These are phyloP conservation scores for Sarcodon aspratus DNA, from an alignment of 768 basidiomycete genomes.

Conservation along the genomic window DNA sequence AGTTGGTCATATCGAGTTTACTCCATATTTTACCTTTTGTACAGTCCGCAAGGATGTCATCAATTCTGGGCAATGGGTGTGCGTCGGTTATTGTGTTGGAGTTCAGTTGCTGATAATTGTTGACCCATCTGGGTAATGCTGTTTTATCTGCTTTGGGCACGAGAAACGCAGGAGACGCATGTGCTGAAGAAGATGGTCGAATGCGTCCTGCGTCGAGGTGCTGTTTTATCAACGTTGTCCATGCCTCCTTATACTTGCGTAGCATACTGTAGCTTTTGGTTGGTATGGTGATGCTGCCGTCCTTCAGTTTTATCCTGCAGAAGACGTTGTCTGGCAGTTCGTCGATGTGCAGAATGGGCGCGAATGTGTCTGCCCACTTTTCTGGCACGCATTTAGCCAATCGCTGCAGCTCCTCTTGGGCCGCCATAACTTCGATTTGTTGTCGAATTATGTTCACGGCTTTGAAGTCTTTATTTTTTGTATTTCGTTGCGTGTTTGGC, in stretches of 20 bases:
- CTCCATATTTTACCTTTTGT: slow-evolving; percentile 8
- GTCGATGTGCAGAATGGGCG: slow-evolving; percentile 10
- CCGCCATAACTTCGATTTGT: too few relatives aligned
- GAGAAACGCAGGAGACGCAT: slow-evolving; percentile 25
- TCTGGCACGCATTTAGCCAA: too few relatives aligned
- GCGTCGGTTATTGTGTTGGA: slow-evolving; percentile 8
- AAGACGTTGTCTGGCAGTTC: slow-evolving; percentile 11
- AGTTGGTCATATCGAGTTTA: slow-evolving; percentile 8
- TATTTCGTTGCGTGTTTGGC: slow-evolving; percentile 3
- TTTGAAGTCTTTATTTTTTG: slow-evolving; percentile 11
- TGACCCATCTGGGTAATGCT: slow-evolving; percentile 14
- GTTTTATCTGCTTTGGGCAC: slow-evolving; percentile 21
- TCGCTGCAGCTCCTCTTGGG: too few relatives aligned
- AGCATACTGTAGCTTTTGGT: too few relatives aligned
- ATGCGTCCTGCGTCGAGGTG: slow-evolving; percentile 22
- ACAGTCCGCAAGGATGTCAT: slow-evolving; percentile 10
- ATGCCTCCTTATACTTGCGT: slow-evolving; percentile 21
- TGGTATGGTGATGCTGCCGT: not conserved
- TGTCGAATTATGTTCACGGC: slow-evolving; percentile 3
- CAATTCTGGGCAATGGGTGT: slow-evolving; percentile 8
- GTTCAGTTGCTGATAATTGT: slow-evolving; percentile 10
- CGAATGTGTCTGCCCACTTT: too few relatives aligned
- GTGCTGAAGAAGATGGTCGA: slow-evolving; percentile 11
- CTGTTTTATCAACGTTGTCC: slow-evolving; percentile 20
- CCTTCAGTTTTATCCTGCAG: slow-evolving; percentile 15